phyloP scores from a whole-genome alignment of 345 rosid genomes.

The Syzygium jambos region DNA sequence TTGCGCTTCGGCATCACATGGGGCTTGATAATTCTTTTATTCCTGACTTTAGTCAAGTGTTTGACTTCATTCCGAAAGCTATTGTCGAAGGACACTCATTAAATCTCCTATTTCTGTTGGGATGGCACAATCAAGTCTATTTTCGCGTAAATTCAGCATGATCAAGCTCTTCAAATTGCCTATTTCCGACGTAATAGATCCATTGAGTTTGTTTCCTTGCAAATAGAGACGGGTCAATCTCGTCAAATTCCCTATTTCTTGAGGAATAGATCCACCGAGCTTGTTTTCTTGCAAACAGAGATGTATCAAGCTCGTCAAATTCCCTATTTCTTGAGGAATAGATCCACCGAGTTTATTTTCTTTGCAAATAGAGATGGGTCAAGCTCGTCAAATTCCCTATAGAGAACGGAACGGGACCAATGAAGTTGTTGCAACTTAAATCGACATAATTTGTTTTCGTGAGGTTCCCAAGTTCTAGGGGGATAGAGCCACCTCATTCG shows the following conservation, averaged over 20 bases:
- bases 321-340: too few relatives aligned
- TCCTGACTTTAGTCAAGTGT: constrained; percentile 1
- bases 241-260: neutral
- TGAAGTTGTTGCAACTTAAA: neutral
- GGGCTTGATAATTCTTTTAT: too few relatives aligned
- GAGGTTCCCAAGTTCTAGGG: neutral
- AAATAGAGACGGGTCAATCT: neutral
- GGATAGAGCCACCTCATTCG: neutral
- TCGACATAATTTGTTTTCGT: neutral
- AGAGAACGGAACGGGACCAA: neutral
- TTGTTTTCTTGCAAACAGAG: too few relatives aligned
- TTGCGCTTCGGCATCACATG: too few relatives aligned
- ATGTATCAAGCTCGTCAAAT: neutral
- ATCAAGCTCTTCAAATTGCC: neutral
- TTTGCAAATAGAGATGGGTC: neutral
- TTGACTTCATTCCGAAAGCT: neutral
- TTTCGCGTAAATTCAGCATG: neutral
- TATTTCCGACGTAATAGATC: too few relatives aligned
- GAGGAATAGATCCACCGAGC: too few relatives aligned
- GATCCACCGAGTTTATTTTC: too few relatives aligned
- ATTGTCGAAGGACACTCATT: too few relatives aligned
- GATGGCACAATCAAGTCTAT: neutral
- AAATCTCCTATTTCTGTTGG: too few relatives aligned
- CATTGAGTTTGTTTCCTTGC: neutral
- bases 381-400: neutral